phyloP scores from a whole-genome alignment of 2,329 filamentous ascomycete genomes.

The Apiospora malaysiana region DNA sequence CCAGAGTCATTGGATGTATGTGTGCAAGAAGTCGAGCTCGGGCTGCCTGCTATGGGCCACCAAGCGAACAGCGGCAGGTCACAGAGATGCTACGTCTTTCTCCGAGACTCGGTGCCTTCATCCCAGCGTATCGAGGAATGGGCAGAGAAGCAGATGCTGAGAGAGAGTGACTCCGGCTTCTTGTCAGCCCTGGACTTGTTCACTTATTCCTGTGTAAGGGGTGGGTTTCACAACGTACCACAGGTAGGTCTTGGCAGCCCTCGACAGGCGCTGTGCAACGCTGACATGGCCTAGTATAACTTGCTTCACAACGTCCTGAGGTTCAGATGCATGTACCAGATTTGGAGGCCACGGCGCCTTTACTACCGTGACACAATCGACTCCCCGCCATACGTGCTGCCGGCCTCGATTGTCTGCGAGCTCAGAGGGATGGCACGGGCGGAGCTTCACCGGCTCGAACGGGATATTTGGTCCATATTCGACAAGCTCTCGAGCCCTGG shows the following conservation, averaged over 20 bases:
- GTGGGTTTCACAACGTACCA: slow-evolving; percentile 3
- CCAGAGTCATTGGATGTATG: slow-evolving; percentile 11
- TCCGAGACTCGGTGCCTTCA: slow-evolving; percentile 2
- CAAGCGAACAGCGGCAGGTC: slow-evolving; percentile 2
- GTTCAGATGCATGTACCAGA: slow-evolving; percentile 57
- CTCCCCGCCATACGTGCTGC: slow-evolving; percentile 42
- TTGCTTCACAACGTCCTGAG: slow-evolving; percentile 48
- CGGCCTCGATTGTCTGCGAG: slow-evolving; percentile 38
- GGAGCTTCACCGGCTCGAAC: slow-evolving; percentile 35
- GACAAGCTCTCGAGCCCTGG: slow-evolving; percentile 17
- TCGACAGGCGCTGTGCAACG: not conserved
- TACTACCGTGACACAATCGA: slow-evolving; percentile 28
- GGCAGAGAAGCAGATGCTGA: slow-evolving; percentile 41
- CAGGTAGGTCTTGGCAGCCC: slow-evolving; percentile 19
- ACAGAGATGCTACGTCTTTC: slow-evolving; percentile 14
- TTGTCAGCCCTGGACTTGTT: slow-evolving; percentile 18
- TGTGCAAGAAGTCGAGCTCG: slow-evolving; percentile 13
- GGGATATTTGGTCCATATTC: slow-evolving; percentile 6
- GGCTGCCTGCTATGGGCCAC: slow-evolving; percentile 1
- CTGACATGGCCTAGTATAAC: slow-evolving; percentile 45
- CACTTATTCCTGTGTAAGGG: not conserved
- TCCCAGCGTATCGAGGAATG: slow-evolving; percentile 10
- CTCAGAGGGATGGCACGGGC: slow-evolving; percentile 34
- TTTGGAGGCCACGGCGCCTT: slow-evolving; percentile 52
- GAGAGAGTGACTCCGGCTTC: slow-evolving; percentile 47